These are phyloP conservation scores for Acer saccharum DNA, from an alignment of 345 rosid species.

Conservation along the genomic window DNA sequence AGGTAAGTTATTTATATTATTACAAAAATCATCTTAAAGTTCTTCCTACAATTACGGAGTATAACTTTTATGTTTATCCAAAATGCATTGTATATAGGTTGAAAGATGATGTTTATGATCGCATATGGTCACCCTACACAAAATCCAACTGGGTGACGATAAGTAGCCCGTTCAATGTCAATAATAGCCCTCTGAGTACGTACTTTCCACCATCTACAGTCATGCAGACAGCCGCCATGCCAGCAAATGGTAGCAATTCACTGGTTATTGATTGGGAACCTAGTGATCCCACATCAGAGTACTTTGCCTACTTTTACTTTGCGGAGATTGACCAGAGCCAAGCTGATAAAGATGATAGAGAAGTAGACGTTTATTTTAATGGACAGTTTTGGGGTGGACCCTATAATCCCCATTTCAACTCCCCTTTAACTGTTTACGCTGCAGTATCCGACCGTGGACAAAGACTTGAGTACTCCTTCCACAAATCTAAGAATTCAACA, in stretches of 20 bases:
- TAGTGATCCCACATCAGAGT: not conserved
- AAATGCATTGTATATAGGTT: constrained; percentile 26
- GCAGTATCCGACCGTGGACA: not conserved
- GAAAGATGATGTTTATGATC: constrained; percentile 37
- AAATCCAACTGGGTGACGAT: not conserved
- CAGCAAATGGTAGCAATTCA: constrained; percentile 4
- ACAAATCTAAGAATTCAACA: not conserved
- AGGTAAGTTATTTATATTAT: not conserved
- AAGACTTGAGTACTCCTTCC: not conserved
- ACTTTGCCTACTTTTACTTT: constrained; percentile 25
- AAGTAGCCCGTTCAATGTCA: not conserved
- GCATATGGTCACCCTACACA: constrained; percentile 35
- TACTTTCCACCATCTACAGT: constrained; percentile 29
- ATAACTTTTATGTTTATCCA: no score
- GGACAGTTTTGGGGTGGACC: not conserved
- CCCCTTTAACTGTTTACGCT: not conserved
- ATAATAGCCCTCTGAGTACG: not conserved
- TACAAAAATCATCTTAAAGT: no score
- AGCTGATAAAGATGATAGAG: not conserved
- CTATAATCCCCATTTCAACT: not conserved
- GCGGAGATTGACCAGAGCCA: constrained; percentile 22
- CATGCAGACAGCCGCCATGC: constrained; percentile 21
- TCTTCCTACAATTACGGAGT: no score
- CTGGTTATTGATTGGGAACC: not conserved
- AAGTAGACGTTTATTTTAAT: not conserved